Base-by-base conservation (phyloP, 2,329 filamentous ascomycete genomes). In the Simplicillium aogashimaense region DNA sequence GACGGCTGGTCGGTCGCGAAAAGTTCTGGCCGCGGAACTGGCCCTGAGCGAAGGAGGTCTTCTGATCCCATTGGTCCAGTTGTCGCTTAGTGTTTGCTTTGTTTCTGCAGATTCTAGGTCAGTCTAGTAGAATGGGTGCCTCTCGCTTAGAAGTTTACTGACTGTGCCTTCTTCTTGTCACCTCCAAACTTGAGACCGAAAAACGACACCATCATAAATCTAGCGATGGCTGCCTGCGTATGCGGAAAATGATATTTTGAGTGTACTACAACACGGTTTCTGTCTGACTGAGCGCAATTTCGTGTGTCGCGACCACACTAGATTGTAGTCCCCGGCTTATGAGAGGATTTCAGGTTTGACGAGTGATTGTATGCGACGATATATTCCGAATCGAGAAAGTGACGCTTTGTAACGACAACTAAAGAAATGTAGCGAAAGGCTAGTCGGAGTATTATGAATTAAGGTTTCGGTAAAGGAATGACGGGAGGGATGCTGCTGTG, bases 81-180 rank as follows among this genome's bases (percentile, higher is more conserved):
- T 31, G 28, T 13, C 17, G 14, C 28, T 43, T 36, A 15, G 28
- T 31, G 3, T 8, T 41, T 32, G 58, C 57, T 38, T 61, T 58
- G 39, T 62, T 60, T 28, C 56, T 46, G 39, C n/a, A 50, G 52
- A 45, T 56, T 4, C 30, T 37, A 7, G 30, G 30, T 32, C 13
- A 32, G 30, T 32, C 15, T 5, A 32, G 13, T 5, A 4, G 30
- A 13, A 6, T 5, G 30, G 13, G 12, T 5, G 30, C 13, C 11
- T 5, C 30, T 32, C 6, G 13, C 7, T 32, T 32, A 12, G 5
- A 12, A 7, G 18, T 20, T 7, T 32, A 44, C 56, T 51, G 55
- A 65, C 71, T 65, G 54, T n/a, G 60, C 69, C 66, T 72, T 75
- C 57, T 76, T 77, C 60, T 69, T 76, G 45, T 72, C 70, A 48